A percentile compares a stretch with the other conserved stretches of the same genome.
Evolutionary conservation across 2,329 filamentous ascomycete genomes (phyloP).

Genomic region (Ophiocordyceps camponoti-leonardi): DNA sequence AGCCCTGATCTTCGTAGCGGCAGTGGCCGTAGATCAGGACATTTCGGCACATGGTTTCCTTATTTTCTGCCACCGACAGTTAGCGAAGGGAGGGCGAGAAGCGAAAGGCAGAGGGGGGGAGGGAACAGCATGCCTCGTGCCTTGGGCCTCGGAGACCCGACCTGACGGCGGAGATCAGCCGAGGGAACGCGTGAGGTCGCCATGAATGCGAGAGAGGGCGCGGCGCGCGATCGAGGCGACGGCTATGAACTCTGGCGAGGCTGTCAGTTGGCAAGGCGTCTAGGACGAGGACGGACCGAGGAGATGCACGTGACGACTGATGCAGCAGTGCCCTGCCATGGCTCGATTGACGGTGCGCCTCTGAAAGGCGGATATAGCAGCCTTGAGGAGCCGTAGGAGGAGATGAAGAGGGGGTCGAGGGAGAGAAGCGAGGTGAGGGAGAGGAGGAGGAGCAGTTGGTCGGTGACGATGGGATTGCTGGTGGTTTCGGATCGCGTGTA

Average conservation of each 20-base stretch:
- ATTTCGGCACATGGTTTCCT: conserved; percentile 83
- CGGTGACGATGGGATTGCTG: not conserved
- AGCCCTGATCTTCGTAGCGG: conserved; percentile 80
- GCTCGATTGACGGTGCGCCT: conserved; percentile 25
- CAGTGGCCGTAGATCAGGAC: conserved; percentile 88
- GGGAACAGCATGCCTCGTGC: conserved; percentile 27
- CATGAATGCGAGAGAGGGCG: conserved; percentile 17
- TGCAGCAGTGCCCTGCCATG: conserved; percentile 29
- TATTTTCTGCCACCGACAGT: conserved; percentile 40
- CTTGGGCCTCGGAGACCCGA: conserved; percentile 39
- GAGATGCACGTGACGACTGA: conserved; percentile 9
- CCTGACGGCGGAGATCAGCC: conserved; percentile 31
- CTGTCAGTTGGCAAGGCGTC: not conserved
- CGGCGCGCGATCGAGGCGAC: conserved; percentile 16
- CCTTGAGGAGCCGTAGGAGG: conserved; percentile 7
- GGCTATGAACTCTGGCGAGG: conserved; percentile 23
- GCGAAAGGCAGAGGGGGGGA: conserved; percentile 3
- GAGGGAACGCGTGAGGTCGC: conserved; percentile 27
- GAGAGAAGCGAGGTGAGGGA: conserved; percentile 6
- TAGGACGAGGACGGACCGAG: not conserved
- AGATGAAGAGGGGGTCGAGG: not conserved
- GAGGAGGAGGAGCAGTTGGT: not conserved
- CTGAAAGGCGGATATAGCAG: conserved; percentile 12
- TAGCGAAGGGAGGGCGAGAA: not conserved
- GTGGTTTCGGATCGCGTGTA: not conserved